Conservation (phyloP, 78 protist genomes). For the Paulinella micropora region DNA sequence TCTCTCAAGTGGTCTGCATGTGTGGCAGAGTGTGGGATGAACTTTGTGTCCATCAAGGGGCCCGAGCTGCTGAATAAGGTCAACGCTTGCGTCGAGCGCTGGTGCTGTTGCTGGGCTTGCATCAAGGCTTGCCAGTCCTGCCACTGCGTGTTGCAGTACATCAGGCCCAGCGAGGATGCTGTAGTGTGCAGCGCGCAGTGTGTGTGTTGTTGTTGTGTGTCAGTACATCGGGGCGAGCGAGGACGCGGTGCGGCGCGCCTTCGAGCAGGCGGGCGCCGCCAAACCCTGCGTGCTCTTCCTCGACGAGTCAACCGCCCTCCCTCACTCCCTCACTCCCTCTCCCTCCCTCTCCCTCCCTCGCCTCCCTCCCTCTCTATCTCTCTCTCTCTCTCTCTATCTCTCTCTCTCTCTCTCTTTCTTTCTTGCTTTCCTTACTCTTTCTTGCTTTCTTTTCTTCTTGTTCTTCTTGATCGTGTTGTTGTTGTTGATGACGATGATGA, state of each 20-base stretch:
- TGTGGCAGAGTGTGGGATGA: slow-evolving; percentile 62
- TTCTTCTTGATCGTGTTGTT: neutral
- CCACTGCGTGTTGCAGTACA: no score
- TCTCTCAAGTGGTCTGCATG: no score
- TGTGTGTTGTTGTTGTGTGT: neutral
- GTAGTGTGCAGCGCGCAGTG: no score
- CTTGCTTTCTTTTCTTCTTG: neutral
- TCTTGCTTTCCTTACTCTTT: neutral
- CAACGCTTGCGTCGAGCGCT: no score
- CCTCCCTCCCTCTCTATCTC: neutral
- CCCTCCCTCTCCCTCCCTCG: neutral
- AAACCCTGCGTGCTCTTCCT: slow-evolving; percentile 79
- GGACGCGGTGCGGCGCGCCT: slow-evolving; percentile 22
- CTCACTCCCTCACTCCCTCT: neutral
- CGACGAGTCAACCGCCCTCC: slow-evolving; percentile 46
- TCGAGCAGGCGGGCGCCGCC: slow-evolving; percentile 58
- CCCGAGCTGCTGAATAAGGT: slow-evolving; percentile 87
- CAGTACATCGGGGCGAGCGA: slow-evolving; percentile 45
- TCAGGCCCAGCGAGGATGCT: no score
- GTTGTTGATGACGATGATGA: no score
- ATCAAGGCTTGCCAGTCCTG: no score
- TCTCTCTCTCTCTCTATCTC: neutral
- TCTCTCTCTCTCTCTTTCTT: neutral
- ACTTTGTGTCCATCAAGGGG: slow-evolving; percentile 69
- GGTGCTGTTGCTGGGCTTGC: no score